Base-by-base conservation (phyloP, 2,329 filamentous ascomycete species). In the Penicillium sclerotigenum region DNA sequence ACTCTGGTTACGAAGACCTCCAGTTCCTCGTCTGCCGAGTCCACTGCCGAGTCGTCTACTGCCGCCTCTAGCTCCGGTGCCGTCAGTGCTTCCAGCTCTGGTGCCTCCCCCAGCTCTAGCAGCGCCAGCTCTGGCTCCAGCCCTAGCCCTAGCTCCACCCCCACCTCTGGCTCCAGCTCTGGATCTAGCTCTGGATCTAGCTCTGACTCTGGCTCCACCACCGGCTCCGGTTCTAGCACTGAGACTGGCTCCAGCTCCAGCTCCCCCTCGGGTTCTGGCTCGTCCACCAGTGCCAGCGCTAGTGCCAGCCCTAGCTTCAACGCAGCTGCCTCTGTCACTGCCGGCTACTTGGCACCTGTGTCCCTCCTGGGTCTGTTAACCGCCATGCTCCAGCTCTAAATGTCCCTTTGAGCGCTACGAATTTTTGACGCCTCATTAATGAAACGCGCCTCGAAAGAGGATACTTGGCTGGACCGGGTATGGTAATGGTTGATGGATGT, bases 351-450 rank as follows among this genome's bases (percentile, higher is more conserved):
- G 18, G 59, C 55, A 20, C 61, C 62, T 22, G 54, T 70, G 13
- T 61, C 62, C 47, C 42, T 66, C 31, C 45, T 68, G 51, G 63
- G 61, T 47, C 57, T 71, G 55, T 40, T 71, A 38, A 57, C 64
- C 45, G 66, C 67, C 37, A 61, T 72, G 61, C 47, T 72, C 42
- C 67, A 69, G 61, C 58, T 72, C 53, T 72, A 65, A 65, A 47
- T 47, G 28, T 38, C n/a, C 13, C 18, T 29, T 40, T 46, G 22
- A 43, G 50, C 43, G 49, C 29, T 51, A 29, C 42, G 43, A 26
- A 11, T 52, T 42, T 50, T 26, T 53, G 24, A 50, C 29, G 47
- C 28, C 38, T 33, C 13, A 46, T 52, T 56, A 47, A 52, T 20
- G 47, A 64, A 60, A 61, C 33, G 59, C 51, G 55, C 55, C 60